Percentiles rank a stretch among this genome's conserved stretches.
Conservation (phyloP, 2,329 filamentous ascomycete genomes). For the Monosporascus ibericus region DNA sequence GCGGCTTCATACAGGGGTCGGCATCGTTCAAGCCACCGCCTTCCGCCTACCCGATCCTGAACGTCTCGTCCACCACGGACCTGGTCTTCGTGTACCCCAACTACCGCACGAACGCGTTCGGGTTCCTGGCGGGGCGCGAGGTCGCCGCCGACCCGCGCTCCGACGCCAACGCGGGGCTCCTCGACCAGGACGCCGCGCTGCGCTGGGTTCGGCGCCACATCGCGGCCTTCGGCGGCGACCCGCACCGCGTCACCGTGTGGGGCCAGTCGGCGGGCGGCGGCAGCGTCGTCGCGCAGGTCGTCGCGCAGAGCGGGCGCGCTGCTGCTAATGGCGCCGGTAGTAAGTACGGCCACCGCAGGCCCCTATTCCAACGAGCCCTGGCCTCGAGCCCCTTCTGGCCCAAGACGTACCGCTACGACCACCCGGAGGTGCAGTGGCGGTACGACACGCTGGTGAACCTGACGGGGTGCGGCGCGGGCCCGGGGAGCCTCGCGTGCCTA, state of each 20-base stretch:
- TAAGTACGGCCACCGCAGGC: conserved; percentile 17
- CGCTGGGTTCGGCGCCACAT: conserved; percentile 44
- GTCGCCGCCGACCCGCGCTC: conserved; percentile 35
- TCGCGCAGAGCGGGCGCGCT: conserved; percentile 27
- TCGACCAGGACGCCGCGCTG: conserved; percentile 44
- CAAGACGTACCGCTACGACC: conserved; percentile 49
- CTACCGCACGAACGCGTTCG: conserved; percentile 52
- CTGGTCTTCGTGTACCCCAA: conserved; percentile 41
- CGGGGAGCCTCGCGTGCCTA: conserved; percentile 46
- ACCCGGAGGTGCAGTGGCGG: conserved; percentile 42
- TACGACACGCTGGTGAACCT: conserved; percentile 40
- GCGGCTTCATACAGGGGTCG: conserved; percentile 53
- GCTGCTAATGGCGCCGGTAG: conserved; percentile 28
- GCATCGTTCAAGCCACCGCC: conserved; percentile 51
- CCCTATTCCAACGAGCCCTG: conserved; percentile 44
- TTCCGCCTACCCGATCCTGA: conserved; percentile 50
- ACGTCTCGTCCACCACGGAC: conserved; percentile 44
- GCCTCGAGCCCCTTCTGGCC: conserved; percentile 50
- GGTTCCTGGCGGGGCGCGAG: conserved; percentile 44
- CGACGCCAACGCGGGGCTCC: conserved; percentile 45
- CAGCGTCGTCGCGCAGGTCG: conserved; percentile 44
- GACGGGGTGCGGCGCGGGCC: conserved; percentile 41
- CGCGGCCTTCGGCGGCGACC: conserved; percentile 42
- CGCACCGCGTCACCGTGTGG: conserved; percentile 42
- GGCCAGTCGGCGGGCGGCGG: conserved; percentile 52